These are phyloP conservation scores for Dalbergia cultrata DNA, from an alignment of 306 rosid genomes.

Conservation along the genomic window DNA sequence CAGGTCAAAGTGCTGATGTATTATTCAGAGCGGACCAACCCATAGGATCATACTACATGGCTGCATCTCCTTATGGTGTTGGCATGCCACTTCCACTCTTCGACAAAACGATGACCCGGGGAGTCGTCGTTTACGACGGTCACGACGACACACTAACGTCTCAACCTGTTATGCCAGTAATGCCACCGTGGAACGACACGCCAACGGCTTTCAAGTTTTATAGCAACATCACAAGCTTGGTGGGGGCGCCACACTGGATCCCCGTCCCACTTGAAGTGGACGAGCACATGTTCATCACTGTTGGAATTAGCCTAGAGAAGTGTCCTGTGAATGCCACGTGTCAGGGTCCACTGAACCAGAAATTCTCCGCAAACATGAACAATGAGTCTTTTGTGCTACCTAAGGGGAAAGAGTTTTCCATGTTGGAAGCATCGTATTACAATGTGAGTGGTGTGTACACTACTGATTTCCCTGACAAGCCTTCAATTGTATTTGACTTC, in stretches of 20 bases:
- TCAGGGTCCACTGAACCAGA: background rate
- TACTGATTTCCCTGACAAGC: conserved; percentile 58
- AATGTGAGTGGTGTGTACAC: conserved; percentile 55
- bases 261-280: conserved; percentile 52
- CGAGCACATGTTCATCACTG: conserved; percentile 53
- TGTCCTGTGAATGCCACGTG: conserved; percentile 46
- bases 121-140: conserved; percentile 49
- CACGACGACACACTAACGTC: background rate
- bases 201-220: conserved; percentile 51
- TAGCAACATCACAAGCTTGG: conserved; percentile 42
- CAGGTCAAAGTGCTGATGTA: conserved; percentile 64
- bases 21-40: conserved; percentile 56
- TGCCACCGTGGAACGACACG: conserved; percentile 55
- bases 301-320: conserved; percentile 33
- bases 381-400: conserved; percentile 65
- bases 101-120: conserved; percentile 48
- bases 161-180: conserved; percentile 45
- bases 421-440: conserved; percentile 54
- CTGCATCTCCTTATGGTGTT: conserved; percentile 47
- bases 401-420: conserved; percentile 32
- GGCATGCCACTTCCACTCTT: conserved; percentile 14
- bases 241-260: conserved; percentile 55
- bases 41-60: conserved; percentile 68
- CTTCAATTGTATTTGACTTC: conserved; percentile 56
- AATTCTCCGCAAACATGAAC: conserved; percentile 62